These are phyloP conservation scores for Agaricales sp. DNA, from an alignment of 1,284 basidiomycete species.

Conservation along the genomic window DNA sequence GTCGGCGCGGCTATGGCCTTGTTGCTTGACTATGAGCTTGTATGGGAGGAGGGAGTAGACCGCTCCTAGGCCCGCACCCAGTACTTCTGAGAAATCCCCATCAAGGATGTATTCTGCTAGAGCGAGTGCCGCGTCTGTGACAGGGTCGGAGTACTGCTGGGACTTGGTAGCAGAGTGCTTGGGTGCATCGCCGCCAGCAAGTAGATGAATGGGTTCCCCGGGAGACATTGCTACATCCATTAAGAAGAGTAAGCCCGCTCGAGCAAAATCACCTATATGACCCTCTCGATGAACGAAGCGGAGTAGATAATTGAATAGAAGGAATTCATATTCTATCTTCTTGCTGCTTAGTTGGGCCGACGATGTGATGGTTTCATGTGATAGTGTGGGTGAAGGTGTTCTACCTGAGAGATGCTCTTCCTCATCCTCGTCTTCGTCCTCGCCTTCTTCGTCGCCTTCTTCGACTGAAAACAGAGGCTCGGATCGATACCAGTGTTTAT, in stretches of 20 bases:
- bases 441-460: conserved; percentile 51
- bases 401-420: conserved; percentile 23
- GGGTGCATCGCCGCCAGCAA: conserved; percentile 22
- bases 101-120: conserved; percentile 89
- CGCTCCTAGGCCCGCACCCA: conserved; percentile 89
- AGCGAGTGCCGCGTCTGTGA: conserved; percentile 76
- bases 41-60: conserved; percentile 88
- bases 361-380: conserved; percentile 48
- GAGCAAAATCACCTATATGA: conserved; percentile 87
- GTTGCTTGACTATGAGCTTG: conserved; percentile 64
- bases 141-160: conserved; percentile 39
- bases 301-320: conserved; percentile 91
- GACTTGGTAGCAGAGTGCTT: conserved; percentile 17
- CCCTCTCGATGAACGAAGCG: conserved; percentile 95
- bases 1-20: conserved; percentile 26
- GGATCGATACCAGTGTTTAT: conserved; percentile 74
- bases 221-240: conserved; percentile 92
- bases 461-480: conserved; percentile 60
- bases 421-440: conserved; percentile 39
- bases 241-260: conserved; percentile 85
- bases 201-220: conserved; percentile 35
- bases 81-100: conserved; percentile 93
- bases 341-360: conserved; percentile 35
- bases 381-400: conserved; percentile 44
- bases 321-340: conserved; percentile 88